A percentile compares a stretch with the other conserved stretches of the same genome.
These are phyloP conservation scores for Prunus kanzakura DNA, from an alignment of 306 rosid species.

Conservation along the genomic window DNA sequence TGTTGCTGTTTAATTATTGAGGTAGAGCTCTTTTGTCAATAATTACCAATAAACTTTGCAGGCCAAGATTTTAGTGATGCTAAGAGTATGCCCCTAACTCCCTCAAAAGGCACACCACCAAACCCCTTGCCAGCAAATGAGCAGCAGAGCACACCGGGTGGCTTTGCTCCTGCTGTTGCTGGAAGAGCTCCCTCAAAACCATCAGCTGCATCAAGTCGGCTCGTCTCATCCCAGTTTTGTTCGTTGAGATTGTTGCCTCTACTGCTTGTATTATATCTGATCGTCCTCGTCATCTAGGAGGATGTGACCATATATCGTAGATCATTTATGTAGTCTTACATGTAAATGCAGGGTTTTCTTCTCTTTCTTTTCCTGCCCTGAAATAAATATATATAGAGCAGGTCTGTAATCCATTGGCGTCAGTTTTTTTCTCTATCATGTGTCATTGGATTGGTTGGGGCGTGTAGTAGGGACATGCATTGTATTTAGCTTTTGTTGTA, in stretches of 20 bases:
- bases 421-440: constrained; percentile 24
- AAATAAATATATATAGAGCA: constrained; percentile 32
- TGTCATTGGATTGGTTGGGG: constrained; percentile 38
- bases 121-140: constrained; percentile 73
- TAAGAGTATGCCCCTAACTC: constrained; percentile 44
- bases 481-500: constrained; percentile 9
- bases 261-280: constrained; percentile 36
- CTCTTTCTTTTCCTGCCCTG: constrained; percentile 8
- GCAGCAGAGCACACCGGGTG: constrained; percentile 68
- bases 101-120: constrained; percentile 51
- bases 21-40: not conserved
- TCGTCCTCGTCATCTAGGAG: constrained; percentile 27
- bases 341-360: constrained; percentile 53
- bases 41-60: constrained; percentile 30
- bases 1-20: not conserved
- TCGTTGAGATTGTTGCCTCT: constrained; percentile 36
- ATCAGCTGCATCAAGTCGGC: constrained; percentile 55
- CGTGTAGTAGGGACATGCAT: constrained; percentile 23
- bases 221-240: constrained; percentile 23
- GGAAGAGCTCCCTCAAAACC: constrained; percentile 84
- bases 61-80: constrained; percentile 76
- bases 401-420: constrained; percentile 38
- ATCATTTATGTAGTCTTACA: constrained; percentile 37
- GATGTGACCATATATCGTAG: constrained; percentile 8
- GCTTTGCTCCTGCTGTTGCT: constrained; percentile 83